Evolutionary conservation across 306 rosid species (phyloP).

Genomic region (Begonia peltatifolia): DNA sequence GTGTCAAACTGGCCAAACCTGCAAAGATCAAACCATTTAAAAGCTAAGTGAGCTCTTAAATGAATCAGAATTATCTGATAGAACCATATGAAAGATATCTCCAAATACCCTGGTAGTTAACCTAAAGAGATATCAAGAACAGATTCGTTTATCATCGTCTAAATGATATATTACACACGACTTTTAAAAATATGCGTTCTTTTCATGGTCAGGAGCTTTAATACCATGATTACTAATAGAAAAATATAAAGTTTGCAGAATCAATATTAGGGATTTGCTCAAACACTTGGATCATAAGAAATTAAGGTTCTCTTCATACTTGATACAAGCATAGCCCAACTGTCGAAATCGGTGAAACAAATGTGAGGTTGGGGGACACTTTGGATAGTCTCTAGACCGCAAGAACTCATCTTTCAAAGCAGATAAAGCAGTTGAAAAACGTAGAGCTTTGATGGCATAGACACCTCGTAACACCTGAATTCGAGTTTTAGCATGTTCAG

Average conservation of each 20-base stretch:
- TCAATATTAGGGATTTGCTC: not conserved
- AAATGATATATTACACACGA: no score
- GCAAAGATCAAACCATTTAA: slow-evolving; percentile 13
- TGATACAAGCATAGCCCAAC: slow-evolving; percentile 87
- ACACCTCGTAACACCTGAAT: slow-evolving; percentile 78
- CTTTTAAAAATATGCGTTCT: no score
- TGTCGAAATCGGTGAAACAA: slow-evolving; percentile 82
- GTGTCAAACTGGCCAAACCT: slow-evolving; percentile 98
- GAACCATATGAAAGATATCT: not conserved
- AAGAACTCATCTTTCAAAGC: slow-evolving; percentile 79
- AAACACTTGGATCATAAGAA: slow-evolving; percentile 7
- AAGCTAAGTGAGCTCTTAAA: no score
- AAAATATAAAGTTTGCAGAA: not conserved
- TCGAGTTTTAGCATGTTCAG: slow-evolving; percentile 19
- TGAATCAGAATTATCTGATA: not conserved
- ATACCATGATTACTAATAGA: no score
- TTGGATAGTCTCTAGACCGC: slow-evolving; percentile 97
- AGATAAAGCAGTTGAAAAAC: slow-evolving; percentile 73
- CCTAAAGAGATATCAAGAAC: no score
- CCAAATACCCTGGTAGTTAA: no score
- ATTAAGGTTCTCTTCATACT: slow-evolving; percentile 35
- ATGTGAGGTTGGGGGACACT: slow-evolving; percentile 94
- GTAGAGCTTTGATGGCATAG: slow-evolving; percentile 89
- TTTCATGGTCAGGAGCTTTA: no score
- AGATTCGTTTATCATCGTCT: no score